Percentiles rank a stretch among this genome's conserved stretches.
phyloP scores from a whole-genome alignment of 495 filamentous ascomycete species.

The Hypoxylon perforatum region DNA sequence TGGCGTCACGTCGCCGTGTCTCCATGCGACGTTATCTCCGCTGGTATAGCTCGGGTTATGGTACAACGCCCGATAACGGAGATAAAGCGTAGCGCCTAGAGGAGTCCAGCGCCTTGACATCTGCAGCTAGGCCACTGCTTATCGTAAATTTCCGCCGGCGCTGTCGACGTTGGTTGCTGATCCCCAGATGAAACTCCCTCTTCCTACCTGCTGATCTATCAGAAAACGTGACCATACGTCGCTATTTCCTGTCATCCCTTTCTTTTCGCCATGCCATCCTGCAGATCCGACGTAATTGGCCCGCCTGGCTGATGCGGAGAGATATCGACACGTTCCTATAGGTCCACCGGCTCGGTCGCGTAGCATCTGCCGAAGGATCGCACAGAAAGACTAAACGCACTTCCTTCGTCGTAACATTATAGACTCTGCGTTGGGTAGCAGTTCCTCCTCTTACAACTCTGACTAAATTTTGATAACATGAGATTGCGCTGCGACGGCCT shows the following conservation, averaged over 20 bases:
- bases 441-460: conserved; percentile 4
- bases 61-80: conserved; percentile 44
- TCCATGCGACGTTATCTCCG: conserved; percentile 40
- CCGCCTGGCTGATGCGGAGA: conserved; percentile 32
- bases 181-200: conserved; percentile 39
- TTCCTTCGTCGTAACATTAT: conserved; percentile 11
- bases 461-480: conserved; percentile 12
- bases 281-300: conserved; percentile 26
- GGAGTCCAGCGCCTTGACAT: conserved; percentile 18
- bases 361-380: conserved; percentile 27
- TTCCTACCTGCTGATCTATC: conserved; percentile 39
- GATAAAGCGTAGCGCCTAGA: conserved; percentile 38
- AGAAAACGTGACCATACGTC: conserved; percentile 20
- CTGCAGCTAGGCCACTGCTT: conserved; percentile 34
- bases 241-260: conserved; percentile 17
- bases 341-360: conserved; percentile 11
- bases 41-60: conserved; percentile 18
- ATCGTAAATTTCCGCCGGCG: conserved; percentile 19
- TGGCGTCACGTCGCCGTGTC: conserved; percentile 12
- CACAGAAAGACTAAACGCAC: conserved; percentile 8
- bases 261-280: conserved; percentile 7
- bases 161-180: conserved; percentile 28
- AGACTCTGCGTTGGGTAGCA: conserved; percentile 1
- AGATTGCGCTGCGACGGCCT: background rate
- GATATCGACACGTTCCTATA: conserved; percentile 30